Conservation (phyloP, 768 basidiomycete genomes). For the Crepidotus variabilis region DNA sequence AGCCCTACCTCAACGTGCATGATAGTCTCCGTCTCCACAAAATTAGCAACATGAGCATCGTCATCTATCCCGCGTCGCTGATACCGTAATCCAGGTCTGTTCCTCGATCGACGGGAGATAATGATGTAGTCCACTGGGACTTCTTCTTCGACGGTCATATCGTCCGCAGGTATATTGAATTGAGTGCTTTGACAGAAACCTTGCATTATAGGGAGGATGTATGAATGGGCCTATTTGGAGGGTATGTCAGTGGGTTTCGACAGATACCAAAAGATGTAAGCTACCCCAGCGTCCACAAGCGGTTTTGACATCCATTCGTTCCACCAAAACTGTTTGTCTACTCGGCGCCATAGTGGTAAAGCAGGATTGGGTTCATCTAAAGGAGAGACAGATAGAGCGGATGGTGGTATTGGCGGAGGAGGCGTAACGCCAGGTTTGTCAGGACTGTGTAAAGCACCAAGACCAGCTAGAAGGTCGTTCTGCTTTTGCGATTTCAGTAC, state of each 20-base stretch:
- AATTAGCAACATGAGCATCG: conserved; percentile 90
- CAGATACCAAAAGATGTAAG: conserved; percentile 16
- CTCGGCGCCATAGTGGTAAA: conserved; percentile 87
- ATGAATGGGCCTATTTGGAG: conserved; percentile 64
- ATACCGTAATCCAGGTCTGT: conserved; percentile 91
- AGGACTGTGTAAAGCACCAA: conserved; percentile 45
- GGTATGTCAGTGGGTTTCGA: conserved; percentile 1
- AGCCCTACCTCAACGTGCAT: conserved; percentile 69
- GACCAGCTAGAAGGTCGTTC: conserved; percentile 55
- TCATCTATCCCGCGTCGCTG: conserved; percentile 94
- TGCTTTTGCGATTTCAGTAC: conserved; percentile 53
- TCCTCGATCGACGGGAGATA: conserved; percentile 80
- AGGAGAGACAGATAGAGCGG: conserved; percentile 42
- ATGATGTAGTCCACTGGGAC: conserved; percentile 72
- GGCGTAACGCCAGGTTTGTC: conserved; percentile 17
- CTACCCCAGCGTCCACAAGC: conserved; percentile 83
- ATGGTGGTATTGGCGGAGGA: conserved; percentile 22
- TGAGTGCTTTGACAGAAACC: conserved; percentile 81
- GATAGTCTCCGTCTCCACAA: conserved; percentile 93
- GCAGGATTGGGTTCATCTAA: conserved; percentile 71
- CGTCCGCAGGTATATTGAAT: conserved; percentile 57
- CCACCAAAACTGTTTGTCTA: conserved; percentile 94
- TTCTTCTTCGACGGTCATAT: conserved; percentile 38
- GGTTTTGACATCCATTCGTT: conserved; percentile 86
- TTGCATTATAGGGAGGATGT: conserved; percentile 89